Percentiles rank a stretch among this genome's conserved stretches.
Evolutionary conservation across 2,329 filamentous ascomycete species (phyloP).

Genomic region (Dothideomycetidae sp.): DNA sequence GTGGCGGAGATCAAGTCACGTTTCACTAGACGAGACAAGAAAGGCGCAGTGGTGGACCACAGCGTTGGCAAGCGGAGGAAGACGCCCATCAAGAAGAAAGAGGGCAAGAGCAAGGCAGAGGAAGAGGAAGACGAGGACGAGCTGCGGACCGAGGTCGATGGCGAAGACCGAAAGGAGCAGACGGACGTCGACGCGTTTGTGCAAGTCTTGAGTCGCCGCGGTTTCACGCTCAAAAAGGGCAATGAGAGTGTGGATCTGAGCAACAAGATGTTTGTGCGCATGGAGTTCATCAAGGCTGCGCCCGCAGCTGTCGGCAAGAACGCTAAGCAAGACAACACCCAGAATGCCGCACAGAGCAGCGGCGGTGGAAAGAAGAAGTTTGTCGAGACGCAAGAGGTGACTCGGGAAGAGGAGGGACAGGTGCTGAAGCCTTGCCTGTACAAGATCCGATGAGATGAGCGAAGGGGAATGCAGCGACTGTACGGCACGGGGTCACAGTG

Average conservation of each 20-base stretch:
- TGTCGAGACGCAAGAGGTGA: slow-evolving; percentile 43
- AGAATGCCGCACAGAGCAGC: slow-evolving; percentile 17
- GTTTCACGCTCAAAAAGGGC: slow-evolving; percentile 66
- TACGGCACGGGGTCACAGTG: too few species aligned
- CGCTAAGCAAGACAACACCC: slow-evolving; percentile 30
- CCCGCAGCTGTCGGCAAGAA: slow-evolving; percentile 64
- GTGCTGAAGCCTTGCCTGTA: slow-evolving; percentile 94
- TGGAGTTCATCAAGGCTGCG: slow-evolving; percentile 83
- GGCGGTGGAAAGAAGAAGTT: slow-evolving; percentile 37
- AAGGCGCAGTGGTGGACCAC: slow-evolving; percentile 40
- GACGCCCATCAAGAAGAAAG: slow-evolving; percentile 23
- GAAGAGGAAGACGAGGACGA: slow-evolving; percentile 44
- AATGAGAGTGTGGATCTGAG: slow-evolving; percentile 56
- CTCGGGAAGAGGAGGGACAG: slow-evolving; percentile 46
- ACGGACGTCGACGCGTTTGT: slow-evolving; percentile 83
- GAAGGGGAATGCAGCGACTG: slow-evolving; percentile 1
- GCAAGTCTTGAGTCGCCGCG: slow-evolving; percentile 62
- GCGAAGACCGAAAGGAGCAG: slow-evolving; percentile 49
- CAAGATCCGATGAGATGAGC: slow-evolving; percentile 57
- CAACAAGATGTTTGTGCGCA: slow-evolving; percentile 98
- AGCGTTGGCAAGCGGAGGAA: slow-evolving; percentile 55
- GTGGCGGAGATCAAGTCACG: slow-evolving; percentile 92
- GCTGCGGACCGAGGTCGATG: slow-evolving; percentile 51
- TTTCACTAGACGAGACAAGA: slow-evolving; percentile 48
- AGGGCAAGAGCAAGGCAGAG: slow-evolving; percentile 35